Evolutionary conservation across 495 filamentous ascomycete species (phyloP).

Genomic region (Aspergillus affinis): DNA sequence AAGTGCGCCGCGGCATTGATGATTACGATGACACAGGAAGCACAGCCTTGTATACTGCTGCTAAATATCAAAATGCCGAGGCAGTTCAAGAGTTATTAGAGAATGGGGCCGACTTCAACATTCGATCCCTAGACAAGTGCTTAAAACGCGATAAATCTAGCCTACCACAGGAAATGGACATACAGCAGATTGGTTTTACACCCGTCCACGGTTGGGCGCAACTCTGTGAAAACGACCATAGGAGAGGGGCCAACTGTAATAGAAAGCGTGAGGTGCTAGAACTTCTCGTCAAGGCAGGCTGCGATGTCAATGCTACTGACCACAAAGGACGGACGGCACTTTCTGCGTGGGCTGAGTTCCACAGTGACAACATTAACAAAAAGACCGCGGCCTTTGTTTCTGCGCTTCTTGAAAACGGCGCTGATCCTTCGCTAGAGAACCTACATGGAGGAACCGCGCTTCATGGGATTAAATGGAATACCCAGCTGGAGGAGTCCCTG

Average conservation of each 20-base stretch:
- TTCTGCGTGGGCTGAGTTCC: not conserved
- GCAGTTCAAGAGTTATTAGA: not conserved
- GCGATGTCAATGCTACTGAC: constrained; percentile 23
- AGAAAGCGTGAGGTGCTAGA: not conserved
- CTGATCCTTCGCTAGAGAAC: not conserved
- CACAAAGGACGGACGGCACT: constrained; percentile 13
- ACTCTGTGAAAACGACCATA: not conserved
- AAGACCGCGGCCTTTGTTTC: not conserved
- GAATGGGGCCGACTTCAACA: not conserved
- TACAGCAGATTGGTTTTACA: not conserved
- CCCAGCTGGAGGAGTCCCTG: not conserved
- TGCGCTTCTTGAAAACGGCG: constrained; percentile 4
- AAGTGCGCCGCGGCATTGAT: not conserved
- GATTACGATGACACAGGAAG: not conserved
- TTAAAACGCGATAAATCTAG: not conserved
- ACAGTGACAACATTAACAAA: not conserved
- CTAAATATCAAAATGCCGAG: not conserved
- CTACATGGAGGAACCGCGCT: not conserved
- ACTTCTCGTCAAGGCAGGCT: constrained; percentile 15
- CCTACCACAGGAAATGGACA: not conserved
- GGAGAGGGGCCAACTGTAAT: not conserved
- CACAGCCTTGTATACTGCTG: not conserved
- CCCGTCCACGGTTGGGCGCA: constrained; percentile 12
- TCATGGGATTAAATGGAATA: not conserved
- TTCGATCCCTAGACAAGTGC: not conserved